Evolutionary conservation across 202 grass and related monocot genomes (phyloP).

Genomic region (Schoenoplectus tabernaemontani): DNA sequence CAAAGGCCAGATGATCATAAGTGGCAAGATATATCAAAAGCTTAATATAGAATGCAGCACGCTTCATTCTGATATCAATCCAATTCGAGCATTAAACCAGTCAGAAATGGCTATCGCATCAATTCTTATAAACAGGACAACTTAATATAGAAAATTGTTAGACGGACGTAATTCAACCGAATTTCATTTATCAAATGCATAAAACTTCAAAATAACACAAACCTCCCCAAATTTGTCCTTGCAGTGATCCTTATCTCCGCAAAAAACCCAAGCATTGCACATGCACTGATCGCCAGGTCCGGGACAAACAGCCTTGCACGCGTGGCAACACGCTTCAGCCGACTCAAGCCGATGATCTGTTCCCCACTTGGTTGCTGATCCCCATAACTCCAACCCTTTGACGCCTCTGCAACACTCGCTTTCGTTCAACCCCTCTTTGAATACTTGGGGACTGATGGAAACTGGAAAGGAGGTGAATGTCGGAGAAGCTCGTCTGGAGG

Average conservation of each 20-base stretch:
- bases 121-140: neutral
- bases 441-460: neutral
- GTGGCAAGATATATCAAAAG: neutral
- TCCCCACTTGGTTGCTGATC: slow-evolving; percentile 56
- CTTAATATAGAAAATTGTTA: neutral
- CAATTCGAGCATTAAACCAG: neutral
- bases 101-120: neutral
- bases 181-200: neutral
- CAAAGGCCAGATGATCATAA: neutral
- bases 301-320: slow-evolving; percentile 55
- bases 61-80: neutral
- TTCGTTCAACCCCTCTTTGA: slow-evolving; percentile 14
- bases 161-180: neutral
- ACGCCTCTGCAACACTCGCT: slow-evolving; percentile 45
- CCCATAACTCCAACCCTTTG: slow-evolving; percentile 67
- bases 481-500: neutral
- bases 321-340: slow-evolving; percentile 50
- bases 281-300: slow-evolving; percentile 33
- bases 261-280: slow-evolving; percentile 93
- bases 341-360: slow-evolving; percentile 44
- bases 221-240: slow-evolving; percentile 65
- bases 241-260: slow-evolving; percentile 55
- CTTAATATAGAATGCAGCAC: neutral
- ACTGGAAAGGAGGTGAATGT: slow-evolving; percentile 27
- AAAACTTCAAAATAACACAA: neutral